Conservation (phyloP, 2,329 filamentous ascomycete genomes). For the Ophiocordyceps camponoti-floridani region DNA sequence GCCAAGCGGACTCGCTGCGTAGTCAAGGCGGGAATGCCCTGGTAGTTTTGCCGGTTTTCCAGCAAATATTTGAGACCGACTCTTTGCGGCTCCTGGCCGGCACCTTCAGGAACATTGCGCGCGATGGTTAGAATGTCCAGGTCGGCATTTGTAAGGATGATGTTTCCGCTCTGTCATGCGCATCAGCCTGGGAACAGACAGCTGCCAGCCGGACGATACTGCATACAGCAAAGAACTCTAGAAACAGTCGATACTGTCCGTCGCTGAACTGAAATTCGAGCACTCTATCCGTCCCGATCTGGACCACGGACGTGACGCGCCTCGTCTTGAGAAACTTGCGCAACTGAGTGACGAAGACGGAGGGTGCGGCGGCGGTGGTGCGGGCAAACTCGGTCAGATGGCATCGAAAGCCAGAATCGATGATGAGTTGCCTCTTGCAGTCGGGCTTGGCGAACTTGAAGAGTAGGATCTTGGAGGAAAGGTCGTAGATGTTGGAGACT, state of each 20-base stretch:
- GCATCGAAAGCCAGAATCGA: constrained; percentile 91
- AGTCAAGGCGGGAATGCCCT: constrained; percentile 57
- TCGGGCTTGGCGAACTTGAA: constrained; percentile 89
- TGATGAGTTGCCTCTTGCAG: constrained; percentile 71
- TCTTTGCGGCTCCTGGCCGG: constrained; percentile 68
- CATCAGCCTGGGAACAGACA: not conserved
- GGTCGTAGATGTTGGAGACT: constrained; percentile 86
- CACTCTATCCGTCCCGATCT: constrained; percentile 85
- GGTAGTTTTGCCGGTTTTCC: constrained; percentile 68
- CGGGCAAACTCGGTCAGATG: constrained; percentile 85
- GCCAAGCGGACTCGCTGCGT: constrained; percentile 52
- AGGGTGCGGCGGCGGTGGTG: constrained; percentile 69
- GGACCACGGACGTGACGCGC: constrained; percentile 60
- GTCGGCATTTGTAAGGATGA: constrained; percentile 76
- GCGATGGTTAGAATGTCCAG: constrained; percentile 67
- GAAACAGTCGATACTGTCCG: constrained; percentile 68
- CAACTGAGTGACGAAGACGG: constrained; percentile 66
- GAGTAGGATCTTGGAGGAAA: constrained; percentile 87
- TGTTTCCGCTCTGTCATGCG: constrained; percentile 55
- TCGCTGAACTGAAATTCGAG: constrained; percentile 88
- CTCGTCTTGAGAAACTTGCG: constrained; percentile 81
- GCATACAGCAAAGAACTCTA: constrained; percentile 75
- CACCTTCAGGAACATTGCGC: constrained; percentile 62
- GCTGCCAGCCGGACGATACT: not conserved
- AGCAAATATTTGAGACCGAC: constrained; percentile 65